These are phyloP conservation scores for Przewalskia tangutica DNA, from an alignment of 257 asterid species.

Conservation along the genomic window DNA sequence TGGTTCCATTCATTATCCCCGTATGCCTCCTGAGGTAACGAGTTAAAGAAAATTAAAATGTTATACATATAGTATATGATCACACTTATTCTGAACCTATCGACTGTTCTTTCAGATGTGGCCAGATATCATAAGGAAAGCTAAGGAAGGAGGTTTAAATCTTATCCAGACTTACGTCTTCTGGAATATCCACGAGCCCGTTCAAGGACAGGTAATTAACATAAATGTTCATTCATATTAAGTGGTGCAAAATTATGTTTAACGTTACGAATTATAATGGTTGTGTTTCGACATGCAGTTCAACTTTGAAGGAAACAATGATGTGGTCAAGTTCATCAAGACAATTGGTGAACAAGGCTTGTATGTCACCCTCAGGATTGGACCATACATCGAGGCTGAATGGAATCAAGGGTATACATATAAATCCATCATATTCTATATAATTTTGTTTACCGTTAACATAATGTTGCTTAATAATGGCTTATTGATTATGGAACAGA, in stretches of 20 bases:
- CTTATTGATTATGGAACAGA: slow-evolving; percentile 14
- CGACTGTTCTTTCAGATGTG: slow-evolving; percentile 39
- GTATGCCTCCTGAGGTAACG: slow-evolving; percentile 51
- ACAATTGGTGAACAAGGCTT: slow-evolving; percentile 42
- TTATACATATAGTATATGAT: background rate
- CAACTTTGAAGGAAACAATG: slow-evolving; percentile 55
- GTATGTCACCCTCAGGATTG: slow-evolving; percentile 70
- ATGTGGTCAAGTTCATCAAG: slow-evolving; percentile 45
- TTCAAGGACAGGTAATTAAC: slow-evolving; percentile 48
- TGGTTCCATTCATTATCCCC: slow-evolving; percentile 71
- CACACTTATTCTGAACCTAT: background rate
- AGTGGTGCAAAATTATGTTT: too few relatives aligned
- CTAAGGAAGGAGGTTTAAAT: slow-evolving; percentile 59
- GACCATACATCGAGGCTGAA: slow-evolving; percentile 79
- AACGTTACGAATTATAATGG: background rate
- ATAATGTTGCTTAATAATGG: background rate
- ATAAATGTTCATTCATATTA: background rate
- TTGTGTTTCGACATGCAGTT: slow-evolving; percentile 20
- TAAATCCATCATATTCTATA: background rate
- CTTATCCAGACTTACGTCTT: slow-evolving; percentile 62
- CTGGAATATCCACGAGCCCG: slow-evolving; percentile 79
- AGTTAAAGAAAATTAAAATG: background rate
- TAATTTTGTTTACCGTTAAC: background rate
- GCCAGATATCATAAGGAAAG: slow-evolving; percentile 44
- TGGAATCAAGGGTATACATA: slow-evolving; percentile 60